phyloP scores from a whole-genome alignment of 202 grass and related monocot species.

The Dendrocalamus latiflorus region DNA sequence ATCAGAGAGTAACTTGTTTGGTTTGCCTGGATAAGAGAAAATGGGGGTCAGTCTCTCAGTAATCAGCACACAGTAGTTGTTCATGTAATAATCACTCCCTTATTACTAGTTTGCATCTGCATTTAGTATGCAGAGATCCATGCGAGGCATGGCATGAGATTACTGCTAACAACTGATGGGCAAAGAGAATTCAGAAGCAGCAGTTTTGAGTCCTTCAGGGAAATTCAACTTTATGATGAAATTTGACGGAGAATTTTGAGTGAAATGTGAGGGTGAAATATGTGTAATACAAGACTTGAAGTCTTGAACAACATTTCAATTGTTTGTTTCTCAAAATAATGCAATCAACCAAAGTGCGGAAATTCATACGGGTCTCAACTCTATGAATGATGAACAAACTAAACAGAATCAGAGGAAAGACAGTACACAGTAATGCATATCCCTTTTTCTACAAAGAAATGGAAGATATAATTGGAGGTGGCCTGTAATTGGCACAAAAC shows the following conservation, averaged over 20 bases:
- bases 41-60: background rate
- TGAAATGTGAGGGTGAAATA: background rate
- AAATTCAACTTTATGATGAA: too few relatives aligned
- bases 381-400: background rate
- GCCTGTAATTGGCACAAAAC: background rate
- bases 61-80: background rate
- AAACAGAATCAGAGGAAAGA: background rate
- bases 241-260: background rate
- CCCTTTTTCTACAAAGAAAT: background rate
- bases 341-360: background rate
- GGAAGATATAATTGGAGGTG: background rate
- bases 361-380: background rate
- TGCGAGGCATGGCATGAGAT: background rate
- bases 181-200: background rate
- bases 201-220: background rate
- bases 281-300: background rate
- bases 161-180: background rate
- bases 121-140: background rate
- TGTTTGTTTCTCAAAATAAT: background rate
- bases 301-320: background rate
- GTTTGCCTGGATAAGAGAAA: constrained; percentile 55
- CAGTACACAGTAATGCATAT: background rate
- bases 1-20: constrained; percentile 64
- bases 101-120: background rate
- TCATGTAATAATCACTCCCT: background rate